Evolutionary conservation across 2,329 filamentous ascomycete genomes (phyloP).

Genomic region (Escovopsis sp.): DNA sequence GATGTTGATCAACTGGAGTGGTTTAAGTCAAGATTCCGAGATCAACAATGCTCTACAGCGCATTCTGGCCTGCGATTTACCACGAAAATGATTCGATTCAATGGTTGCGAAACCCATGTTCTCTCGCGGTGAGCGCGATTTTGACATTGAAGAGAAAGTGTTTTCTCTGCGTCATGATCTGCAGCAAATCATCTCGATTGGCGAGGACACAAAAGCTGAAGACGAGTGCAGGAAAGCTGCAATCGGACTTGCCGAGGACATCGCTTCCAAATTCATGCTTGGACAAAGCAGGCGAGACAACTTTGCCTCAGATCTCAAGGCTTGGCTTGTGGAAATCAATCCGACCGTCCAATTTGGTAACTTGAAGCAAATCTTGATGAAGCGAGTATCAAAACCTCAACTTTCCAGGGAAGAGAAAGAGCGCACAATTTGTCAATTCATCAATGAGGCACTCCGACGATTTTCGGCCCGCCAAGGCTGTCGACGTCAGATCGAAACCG

Average conservation of each 20-base stretch:
- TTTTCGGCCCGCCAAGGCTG: neutral
- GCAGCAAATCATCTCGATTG: neutral
- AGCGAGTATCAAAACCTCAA: neutral
- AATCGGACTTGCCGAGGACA: too few relatives aligned
- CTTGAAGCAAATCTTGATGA: neutral
- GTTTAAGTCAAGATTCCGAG: neutral
- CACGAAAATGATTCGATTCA: neutral
- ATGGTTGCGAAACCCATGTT: neutral
- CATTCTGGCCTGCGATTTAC: neutral
- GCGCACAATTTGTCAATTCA: neutral
- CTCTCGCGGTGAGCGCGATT: neutral
- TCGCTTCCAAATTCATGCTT: too few relatives aligned
- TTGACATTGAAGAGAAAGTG: neutral
- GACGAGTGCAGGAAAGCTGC: too few relatives aligned
- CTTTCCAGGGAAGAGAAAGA: neutral
- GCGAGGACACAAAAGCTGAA: neutral
- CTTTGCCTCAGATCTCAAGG: neutral
- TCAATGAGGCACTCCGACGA: neutral
- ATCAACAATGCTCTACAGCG: neutral
- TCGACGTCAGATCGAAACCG: neutral
- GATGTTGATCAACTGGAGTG: neutral
- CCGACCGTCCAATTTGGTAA: neutral
- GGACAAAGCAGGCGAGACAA: too few relatives aligned
- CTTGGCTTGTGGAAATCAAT: neutral
- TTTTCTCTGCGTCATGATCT: neutral